phyloP scores from a whole-genome alignment of 1,284 basidiomycete genomes.

The Schizophyllum amplum region DNA sequence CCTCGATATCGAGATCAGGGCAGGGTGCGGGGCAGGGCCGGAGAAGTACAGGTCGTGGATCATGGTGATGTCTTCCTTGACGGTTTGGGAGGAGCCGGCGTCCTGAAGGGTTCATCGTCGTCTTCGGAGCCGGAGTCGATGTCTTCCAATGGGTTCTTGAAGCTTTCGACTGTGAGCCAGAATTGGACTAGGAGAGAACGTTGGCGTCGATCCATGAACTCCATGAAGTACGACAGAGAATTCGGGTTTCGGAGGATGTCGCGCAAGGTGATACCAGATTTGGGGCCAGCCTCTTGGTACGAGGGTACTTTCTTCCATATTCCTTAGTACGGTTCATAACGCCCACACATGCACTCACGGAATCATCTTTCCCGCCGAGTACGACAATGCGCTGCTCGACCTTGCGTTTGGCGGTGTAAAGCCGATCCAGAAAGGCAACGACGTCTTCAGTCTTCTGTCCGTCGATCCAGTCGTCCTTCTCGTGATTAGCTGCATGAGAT shows the following conservation, averaged over 20 bases:
- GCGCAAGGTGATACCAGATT: constrained; percentile 46
- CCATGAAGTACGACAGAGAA: constrained; percentile 93
- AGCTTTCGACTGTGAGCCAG: constrained; percentile 94
- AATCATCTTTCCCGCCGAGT: constrained; percentile 60
- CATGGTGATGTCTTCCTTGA: constrained; percentile 81
- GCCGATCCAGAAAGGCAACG: constrained; percentile 79
- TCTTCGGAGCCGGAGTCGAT: constrained; percentile 65
- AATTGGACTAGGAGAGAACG: constrained; percentile 88
- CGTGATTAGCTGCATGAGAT: constrained; percentile 53
- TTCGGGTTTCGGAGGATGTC: constrained; percentile 82
- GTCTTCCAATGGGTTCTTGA: constrained; percentile 92
- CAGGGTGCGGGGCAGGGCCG: constrained; percentile 45
- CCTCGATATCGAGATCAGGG: constrained; percentile 57
- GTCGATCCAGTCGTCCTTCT: constrained; percentile 79
- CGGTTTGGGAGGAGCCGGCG: constrained; percentile 48
- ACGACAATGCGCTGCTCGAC: constrained; percentile 80
- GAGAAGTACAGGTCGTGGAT: constrained; percentile 84
- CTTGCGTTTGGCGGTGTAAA: constrained; percentile 81
- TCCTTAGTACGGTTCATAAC: too few species aligned
- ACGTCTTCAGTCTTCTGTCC: constrained; percentile 77
- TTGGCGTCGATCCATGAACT: constrained; percentile 90
- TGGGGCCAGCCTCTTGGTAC: constrained; percentile 31
- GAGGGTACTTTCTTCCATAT: constrained; percentile 22
- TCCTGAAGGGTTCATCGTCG: constrained; percentile 59
- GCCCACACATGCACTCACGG: constrained; percentile 32